These are phyloP conservation scores for Lagenidium giganteum DNA, from an alignment of 352 stramenopile species.

Conservation along the genomic window DNA sequence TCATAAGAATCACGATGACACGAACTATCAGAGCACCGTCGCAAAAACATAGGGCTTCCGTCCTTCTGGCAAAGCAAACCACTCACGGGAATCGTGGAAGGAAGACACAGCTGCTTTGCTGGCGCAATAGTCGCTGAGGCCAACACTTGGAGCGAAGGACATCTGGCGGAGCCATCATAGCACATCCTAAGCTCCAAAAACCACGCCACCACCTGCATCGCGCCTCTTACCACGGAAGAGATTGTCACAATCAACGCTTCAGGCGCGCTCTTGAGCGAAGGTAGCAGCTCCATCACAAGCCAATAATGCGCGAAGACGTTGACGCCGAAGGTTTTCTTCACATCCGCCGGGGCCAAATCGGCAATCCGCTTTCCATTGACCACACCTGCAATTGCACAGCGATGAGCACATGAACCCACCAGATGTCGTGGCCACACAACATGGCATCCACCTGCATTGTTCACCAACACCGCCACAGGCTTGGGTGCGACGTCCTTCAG, in stretches of 20 bases:
- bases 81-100: slow-evolving; percentile 69
- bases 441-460: slow-evolving; percentile 21
- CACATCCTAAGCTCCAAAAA: neutral
- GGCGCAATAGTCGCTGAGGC: slow-evolving; percentile 68
- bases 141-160: neutral
- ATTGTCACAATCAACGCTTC: slow-evolving; percentile 22
- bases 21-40: neutral
- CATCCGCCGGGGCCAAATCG: slow-evolving; percentile 14
- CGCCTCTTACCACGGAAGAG: slow-evolving; percentile 16
- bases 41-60: no score
- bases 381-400: slow-evolving; percentile 21
- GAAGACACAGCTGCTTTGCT: slow-evolving; percentile 71
- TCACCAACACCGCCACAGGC: slow-evolving; percentile 21
- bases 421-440: neutral
- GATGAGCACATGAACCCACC: neutral
- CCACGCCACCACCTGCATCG: neutral
- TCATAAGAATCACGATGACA: neutral
- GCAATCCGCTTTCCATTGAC: slow-evolving; percentile 16
- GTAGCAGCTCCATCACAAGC: slow-evolving; percentile 18
- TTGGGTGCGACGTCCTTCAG: slow-evolving; percentile 6
- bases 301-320: slow-evolving; percentile 31
- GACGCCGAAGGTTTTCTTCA: slow-evolving; percentile 21
- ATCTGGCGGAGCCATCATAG: slow-evolving; percentile 6
- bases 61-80: neutral
- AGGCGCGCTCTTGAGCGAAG: slow-evolving; percentile 12